Percentiles rank a stretch among this genome's conserved stretches.
These are phyloP conservation scores for Diaporthe helianthi DNA, from an alignment of 2,329 filamentous ascomycete species.

Conservation along the genomic window DNA sequence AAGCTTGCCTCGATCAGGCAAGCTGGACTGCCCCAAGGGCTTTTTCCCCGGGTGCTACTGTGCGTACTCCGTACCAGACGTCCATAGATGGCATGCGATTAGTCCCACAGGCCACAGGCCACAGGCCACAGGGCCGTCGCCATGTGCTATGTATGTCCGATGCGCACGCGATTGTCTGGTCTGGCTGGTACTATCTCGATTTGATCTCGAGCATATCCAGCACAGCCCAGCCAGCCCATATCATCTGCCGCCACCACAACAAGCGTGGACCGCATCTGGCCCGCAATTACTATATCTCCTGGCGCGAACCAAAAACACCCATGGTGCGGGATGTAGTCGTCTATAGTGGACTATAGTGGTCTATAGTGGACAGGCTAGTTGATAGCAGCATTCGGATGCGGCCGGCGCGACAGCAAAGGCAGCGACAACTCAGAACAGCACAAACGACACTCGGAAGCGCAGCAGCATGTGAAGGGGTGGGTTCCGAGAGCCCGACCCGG, in stretches of 20 bases:
- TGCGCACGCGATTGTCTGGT: constrained; percentile 8
- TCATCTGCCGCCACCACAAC: constrained; percentile 13
- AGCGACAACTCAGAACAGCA: neutral
- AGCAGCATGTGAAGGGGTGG: constrained; percentile 18
- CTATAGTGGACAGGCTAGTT: constrained; percentile 16
- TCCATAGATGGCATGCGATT: constrained; percentile 21
- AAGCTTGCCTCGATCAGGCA: constrained; percentile 15
- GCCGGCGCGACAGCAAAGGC: constrained; percentile 1
- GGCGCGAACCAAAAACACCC: neutral
- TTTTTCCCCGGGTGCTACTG: constrained; percentile 20
- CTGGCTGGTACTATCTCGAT: constrained; percentile 1
- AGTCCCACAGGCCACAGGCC: constrained; percentile 21
- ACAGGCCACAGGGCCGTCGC: constrained; percentile 13
- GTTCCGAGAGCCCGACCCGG: constrained; percentile 26
- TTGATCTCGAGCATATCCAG: constrained; percentile 8
- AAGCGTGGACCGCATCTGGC: neutral
- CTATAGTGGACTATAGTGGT: constrained; percentile 13
- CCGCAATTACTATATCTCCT: constrained; percentile 14
- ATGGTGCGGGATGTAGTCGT: constrained; percentile 4
- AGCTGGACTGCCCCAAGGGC: constrained; percentile 13
- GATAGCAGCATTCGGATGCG: constrained; percentile 21
- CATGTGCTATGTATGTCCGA: neutral
- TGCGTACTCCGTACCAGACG: constrained; percentile 7
- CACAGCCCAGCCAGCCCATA: neutral
- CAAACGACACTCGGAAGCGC: neutral